These are phyloP conservation scores for Lachnum nothofagi DNA, from an alignment of 2,329 filamentous ascomycete genomes.

Conservation along the genomic window DNA sequence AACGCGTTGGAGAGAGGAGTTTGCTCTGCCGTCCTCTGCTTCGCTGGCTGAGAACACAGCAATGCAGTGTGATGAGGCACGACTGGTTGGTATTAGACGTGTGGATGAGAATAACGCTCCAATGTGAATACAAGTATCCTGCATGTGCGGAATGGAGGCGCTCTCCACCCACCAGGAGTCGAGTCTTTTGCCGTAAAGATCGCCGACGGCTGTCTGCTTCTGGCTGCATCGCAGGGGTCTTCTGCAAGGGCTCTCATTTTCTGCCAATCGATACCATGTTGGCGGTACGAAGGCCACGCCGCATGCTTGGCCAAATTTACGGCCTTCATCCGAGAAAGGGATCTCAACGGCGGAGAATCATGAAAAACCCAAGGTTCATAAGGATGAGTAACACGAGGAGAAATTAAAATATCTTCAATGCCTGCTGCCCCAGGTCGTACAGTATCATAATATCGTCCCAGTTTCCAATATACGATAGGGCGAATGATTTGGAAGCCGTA, in stretches of 20 bases:
- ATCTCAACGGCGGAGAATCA: too few relatives aligned
- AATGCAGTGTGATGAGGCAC: slow-evolving; percentile 1
- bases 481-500: neutral
- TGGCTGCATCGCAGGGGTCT: neutral
- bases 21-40: neutral
- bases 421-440: neutral
- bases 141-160: neutral
- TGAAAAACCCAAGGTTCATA: neutral
- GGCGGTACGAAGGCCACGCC: neutral
- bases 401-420: neutral
- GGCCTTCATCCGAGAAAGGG: neutral
- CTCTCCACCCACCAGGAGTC: neutral
- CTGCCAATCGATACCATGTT: neutral
- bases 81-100: neutral
- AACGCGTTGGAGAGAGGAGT: neutral
- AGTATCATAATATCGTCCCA: neutral
- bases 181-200: neutral
- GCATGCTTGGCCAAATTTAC: neutral
- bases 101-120: neutral
- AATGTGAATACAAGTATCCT: neutral
- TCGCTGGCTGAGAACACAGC: neutral
- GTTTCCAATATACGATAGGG: neutral
- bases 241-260: neutral
- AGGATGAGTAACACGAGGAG: neutral
- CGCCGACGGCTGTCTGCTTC: neutral